These are phyloP conservation scores for Bauhinia variegata DNA, from an alignment of 306 rosid genomes.

Conservation along the genomic window DNA sequence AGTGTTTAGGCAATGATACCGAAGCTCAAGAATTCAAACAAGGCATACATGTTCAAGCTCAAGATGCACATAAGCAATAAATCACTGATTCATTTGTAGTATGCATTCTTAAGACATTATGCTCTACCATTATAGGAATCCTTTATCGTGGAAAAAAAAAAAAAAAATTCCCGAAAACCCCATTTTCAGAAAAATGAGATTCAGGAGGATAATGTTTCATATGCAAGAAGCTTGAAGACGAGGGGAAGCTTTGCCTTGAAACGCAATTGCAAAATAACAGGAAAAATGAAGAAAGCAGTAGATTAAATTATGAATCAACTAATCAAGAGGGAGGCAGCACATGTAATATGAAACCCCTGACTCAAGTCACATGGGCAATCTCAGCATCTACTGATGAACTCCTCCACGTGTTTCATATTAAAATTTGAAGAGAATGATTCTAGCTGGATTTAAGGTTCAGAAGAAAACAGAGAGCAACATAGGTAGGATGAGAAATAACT, in stretches of 20 bases:
- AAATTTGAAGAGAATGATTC: too few relatives aligned
- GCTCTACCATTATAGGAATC: slow-evolving; percentile 7
- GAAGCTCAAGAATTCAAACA: slow-evolving; percentile 4
- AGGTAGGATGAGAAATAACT: slow-evolving; percentile 38
- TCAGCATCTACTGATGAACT: neutral
- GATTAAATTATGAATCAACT: too few relatives aligned
- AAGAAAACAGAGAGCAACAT: slow-evolving; percentile 13
- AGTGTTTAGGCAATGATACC: neutral
- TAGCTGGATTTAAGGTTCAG: slow-evolving; percentile 30
- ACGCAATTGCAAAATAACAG: neutral
- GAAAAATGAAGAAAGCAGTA: too few relatives aligned
- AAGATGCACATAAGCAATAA: slow-evolving; percentile 27
- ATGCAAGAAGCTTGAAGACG: neutral
- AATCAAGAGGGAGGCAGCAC: too few relatives aligned
- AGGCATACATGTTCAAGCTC: slow-evolving; percentile 14
- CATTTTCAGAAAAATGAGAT: slow-evolving; percentile 21
- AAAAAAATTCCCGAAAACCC: slow-evolving; percentile 25
- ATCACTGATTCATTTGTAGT: neutral
- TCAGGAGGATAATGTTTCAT: neutral
- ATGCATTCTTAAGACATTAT: neutral
- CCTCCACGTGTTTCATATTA: neutral
- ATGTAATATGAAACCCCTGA: neutral
- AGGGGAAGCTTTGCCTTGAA: neutral
- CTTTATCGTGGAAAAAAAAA: slow-evolving; percentile 1
- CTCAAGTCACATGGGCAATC: neutral